phyloP scores from a whole-genome alignment of 257 asterid genomes.

The Rehmannia glutinosa region DNA sequence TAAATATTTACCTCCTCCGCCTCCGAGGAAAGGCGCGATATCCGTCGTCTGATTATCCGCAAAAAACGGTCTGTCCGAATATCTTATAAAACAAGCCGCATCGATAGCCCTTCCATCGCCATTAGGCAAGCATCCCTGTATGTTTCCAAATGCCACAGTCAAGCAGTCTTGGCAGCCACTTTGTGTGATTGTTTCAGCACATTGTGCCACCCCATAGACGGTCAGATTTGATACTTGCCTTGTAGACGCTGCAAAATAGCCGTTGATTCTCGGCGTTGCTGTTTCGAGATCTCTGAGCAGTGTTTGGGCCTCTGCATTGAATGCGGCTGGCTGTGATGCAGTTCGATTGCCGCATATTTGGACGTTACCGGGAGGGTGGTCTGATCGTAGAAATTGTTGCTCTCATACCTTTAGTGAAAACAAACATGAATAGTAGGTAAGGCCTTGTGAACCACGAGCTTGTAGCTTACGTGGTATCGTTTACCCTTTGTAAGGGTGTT shows the following conservation, averaged over 20 bases:
- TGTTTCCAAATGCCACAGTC: constrained; percentile 54
- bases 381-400: constrained; percentile 64
- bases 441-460: too few species aligned
- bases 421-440: too few species aligned
- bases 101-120: constrained; percentile 73
- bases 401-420: constrained; percentile 52
- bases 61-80: constrained; percentile 55
- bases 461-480: too few species aligned
- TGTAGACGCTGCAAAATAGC: constrained; percentile 57
- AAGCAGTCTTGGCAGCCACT: constrained; percentile 71
- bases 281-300: constrained; percentile 47
- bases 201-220: constrained; percentile 64
- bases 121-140: constrained; percentile 61
- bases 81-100: constrained; percentile 76
- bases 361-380: constrained; percentile 64
- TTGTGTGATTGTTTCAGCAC: constrained; percentile 53
- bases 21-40: constrained; percentile 49
- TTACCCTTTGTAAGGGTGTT: too few species aligned
- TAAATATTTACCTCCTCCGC: too few species aligned
- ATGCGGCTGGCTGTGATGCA: constrained; percentile 41
- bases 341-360: constrained; percentile 64
- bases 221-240: constrained; percentile 11
- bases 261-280: constrained; percentile 61
- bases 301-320: constrained; percentile 30
- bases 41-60: constrained; percentile 51